Base-by-base conservation (phyloP, 768 basidiomycete species). In the Rhizopogon vinicolor region DNA sequence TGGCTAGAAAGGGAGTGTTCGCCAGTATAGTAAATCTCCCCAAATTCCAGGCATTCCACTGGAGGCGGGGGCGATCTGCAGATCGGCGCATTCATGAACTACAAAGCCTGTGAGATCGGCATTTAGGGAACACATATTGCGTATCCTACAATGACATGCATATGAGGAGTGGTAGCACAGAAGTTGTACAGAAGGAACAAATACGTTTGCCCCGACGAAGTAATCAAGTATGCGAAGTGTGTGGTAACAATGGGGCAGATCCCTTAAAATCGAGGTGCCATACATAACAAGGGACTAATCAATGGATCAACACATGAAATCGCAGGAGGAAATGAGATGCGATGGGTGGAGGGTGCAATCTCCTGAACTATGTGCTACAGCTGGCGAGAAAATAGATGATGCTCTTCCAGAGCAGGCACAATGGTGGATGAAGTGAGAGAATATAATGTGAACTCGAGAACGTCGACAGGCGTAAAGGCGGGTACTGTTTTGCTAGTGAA, bases 1-100 rank as follows among this genome's bases (percentile, higher is more conserved):
- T 89, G 87, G 87, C 66, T 90, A 60, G 72, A 78, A 64, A 76
- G 78, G 56, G 86, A 86, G 68, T 85, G 83, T 52, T 61, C 72
- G 14, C 68, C 70, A 3, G 53, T 45, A 5, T 56, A 49, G 33
- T 22, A 9, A 13, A 49, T 22, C 13, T 14, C 13, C 8, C 14
- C 12, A 6, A 14, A 49, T 16, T 41, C 19, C 33, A 12, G 14
- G 35, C 14, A 13, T n/a, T 25, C 25, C 25, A 25, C 25, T 25
- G 9, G 31, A 1, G 31, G 22, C 22, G 22, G 12, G 12, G 12
- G 12, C 10, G 10, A 29, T 45, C n/a, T 45, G 29, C 25, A 18
- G n/a, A 45, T 45, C 28, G 29, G 5, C 9, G 6, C n/a, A 18
- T 18, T 13, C 29, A 45, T 7, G 29, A 7, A 25, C 19, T 7